A percentile compares a stretch with the other conserved stretches of the same genome.
Conservation (phyloP, 2,329 filamentous ascomycete species). For the Hypocrella siamensis region DNA sequence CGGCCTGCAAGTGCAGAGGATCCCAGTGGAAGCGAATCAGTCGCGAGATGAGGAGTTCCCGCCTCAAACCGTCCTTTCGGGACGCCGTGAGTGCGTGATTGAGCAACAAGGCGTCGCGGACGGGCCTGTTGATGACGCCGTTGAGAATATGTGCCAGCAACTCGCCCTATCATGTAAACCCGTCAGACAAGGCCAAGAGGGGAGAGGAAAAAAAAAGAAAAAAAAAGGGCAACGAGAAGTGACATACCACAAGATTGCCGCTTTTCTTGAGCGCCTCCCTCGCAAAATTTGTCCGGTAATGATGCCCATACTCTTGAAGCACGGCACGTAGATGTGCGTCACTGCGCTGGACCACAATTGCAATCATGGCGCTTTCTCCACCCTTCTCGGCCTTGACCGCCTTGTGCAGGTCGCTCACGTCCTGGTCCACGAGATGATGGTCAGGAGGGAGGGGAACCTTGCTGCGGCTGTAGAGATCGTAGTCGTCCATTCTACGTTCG, state of each 20-base stretch:
- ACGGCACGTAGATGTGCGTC: conserved; percentile 73
- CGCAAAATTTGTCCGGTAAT: conserved; percentile 69
- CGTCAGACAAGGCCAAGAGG: background rate
- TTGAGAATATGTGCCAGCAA: conserved; percentile 90
- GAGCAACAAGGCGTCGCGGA: conserved; percentile 79
- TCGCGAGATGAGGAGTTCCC: conserved; percentile 75
- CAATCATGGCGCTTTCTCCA: conserved; percentile 76
- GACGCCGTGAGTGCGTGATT: conserved; percentile 76
- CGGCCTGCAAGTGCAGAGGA: conserved; percentile 57
- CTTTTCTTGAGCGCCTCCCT: conserved; percentile 77
- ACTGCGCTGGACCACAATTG: conserved; percentile 65
- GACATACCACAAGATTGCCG: conserved; percentile 76
- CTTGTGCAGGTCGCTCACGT: conserved; percentile 55
- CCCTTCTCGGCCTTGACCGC: conserved; percentile 60
- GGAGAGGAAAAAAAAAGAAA: conserved; percentile 1
- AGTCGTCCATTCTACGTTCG: conserved; percentile 69
- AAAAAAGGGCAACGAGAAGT: background rate
- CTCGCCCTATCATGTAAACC: conserved; percentile 51
- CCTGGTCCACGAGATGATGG: conserved; percentile 44
- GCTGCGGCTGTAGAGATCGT: conserved; percentile 44
- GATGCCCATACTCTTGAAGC: conserved; percentile 57
- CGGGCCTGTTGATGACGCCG: conserved; percentile 87
- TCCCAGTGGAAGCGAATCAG: conserved; percentile 92
- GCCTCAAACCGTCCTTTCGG: conserved; percentile 54
- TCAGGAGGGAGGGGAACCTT: conserved; percentile 46